Conservation (phyloP, 768 basidiomycete species). For the Suillus decipiens region DNA sequence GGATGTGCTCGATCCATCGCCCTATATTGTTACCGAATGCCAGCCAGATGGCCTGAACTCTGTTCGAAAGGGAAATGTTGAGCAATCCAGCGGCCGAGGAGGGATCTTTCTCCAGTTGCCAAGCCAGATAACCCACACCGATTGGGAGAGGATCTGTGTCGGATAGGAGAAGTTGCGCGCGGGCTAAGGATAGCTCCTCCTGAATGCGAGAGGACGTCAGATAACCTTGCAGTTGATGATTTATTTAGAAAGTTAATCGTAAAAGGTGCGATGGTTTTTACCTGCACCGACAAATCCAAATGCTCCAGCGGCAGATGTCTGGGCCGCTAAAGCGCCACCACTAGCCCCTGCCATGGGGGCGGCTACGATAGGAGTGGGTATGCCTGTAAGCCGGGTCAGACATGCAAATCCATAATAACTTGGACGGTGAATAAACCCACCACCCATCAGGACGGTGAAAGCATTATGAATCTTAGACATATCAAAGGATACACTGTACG, state of each 20-base stretch:
- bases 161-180: slow-evolving; percentile 38
- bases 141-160: slow-evolving; percentile 46
- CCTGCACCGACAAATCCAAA: slow-evolving; percentile 77
- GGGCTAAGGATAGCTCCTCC: slow-evolving; percentile 56
- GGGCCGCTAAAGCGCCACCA: slow-evolving; percentile 60
- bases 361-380: slow-evolving; percentile 59
- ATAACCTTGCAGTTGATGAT: slow-evolving; percentile 42
- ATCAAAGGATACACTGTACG: neutral
- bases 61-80: slow-evolving; percentile 50
- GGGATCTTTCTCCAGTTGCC: slow-evolving; percentile 60
- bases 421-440: neutral
- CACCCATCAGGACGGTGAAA: slow-evolving; percentile 7
- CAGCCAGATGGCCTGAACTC: slow-evolving; percentile 72
- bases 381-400: slow-evolving; percentile 41
- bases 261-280: slow-evolving; percentile 21
- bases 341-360: slow-evolving; percentile 75
- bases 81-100: slow-evolving; percentile 45
- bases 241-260: slow-evolving; percentile 12
- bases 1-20: slow-evolving; percentile 63
- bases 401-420: slow-evolving; percentile 14
- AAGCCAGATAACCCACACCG: slow-evolving; percentile 76
- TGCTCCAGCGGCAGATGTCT: slow-evolving; percentile 68
- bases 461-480: slow-evolving; percentile 2
- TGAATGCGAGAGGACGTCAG: slow-evolving; percentile 44
- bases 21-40: slow-evolving; percentile 62